Conservation (phyloP, 495 filamentous ascomycete genomes). For the Xylaria acuta region DNA sequence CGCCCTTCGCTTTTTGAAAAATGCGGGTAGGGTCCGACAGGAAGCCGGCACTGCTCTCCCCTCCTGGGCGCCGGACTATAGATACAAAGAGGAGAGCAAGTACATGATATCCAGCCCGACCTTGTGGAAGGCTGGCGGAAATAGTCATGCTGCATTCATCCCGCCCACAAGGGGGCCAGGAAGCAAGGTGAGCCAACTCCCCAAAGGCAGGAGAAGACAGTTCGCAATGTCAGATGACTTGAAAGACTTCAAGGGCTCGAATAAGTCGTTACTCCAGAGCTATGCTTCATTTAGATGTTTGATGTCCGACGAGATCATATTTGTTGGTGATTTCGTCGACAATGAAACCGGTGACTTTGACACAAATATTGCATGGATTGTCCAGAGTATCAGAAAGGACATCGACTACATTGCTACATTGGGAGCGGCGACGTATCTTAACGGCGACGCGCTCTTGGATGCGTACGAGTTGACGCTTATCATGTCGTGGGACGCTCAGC, state of each 20-base stretch:
- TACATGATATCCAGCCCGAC: conserved; percentile 11
- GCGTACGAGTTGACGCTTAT: conserved; percentile 32
- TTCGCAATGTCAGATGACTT: conserved; percentile 24
- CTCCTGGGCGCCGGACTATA: conserved; percentile 29
- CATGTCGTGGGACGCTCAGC: conserved; percentile 19
- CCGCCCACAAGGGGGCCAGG: neutral
- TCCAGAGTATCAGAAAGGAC: conserved; percentile 21
- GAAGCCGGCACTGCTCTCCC: conserved; percentile 20
- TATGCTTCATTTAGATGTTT: conserved; percentile 25
- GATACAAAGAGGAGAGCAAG: conserved; percentile 17
- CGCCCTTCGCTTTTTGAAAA: conserved; percentile 27
- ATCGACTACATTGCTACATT: conserved; percentile 16
- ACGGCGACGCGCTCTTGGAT: conserved; percentile 20
- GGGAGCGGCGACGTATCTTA: conserved; percentile 15
- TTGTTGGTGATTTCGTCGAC: conserved; percentile 24
- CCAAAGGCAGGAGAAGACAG: conserved; percentile 20
- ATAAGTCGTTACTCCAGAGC: conserved; percentile 30
- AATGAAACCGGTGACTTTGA: neutral
- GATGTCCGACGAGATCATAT: conserved; percentile 32
- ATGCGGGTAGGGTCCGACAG: conserved; percentile 24
- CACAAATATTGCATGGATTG: conserved; percentile 15
- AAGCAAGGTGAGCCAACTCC: conserved; percentile 18
- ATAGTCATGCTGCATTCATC: conserved; percentile 3
- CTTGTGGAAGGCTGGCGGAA: conserved; percentile 24
- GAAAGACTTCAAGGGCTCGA: conserved; percentile 19